Evolutionary conservation across 495 filamentous ascomycete genomes (phyloP).

Genomic region (Annulohypoxylon maeteangense): DNA sequence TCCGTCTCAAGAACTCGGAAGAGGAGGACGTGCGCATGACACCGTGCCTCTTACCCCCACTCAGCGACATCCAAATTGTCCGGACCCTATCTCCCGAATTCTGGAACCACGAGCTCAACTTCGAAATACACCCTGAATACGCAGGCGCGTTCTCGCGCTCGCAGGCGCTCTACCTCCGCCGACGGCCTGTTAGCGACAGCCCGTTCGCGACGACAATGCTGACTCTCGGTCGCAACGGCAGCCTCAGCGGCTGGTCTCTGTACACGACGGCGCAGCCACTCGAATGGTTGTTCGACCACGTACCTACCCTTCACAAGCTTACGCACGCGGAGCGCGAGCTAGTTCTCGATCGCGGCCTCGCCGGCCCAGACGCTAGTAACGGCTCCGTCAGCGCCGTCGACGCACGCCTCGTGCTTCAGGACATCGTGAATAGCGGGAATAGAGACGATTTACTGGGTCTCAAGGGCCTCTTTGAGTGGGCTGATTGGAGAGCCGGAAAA

Average conservation of each 20-base stretch:
- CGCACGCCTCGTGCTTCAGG: constrained; percentile 74
- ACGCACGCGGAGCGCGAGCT: constrained; percentile 80
- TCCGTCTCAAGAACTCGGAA: constrained; percentile 55
- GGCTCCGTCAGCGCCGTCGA: constrained; percentile 76
- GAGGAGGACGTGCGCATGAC: constrained; percentile 61
- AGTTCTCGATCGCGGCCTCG: constrained; percentile 66
- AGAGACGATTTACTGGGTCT: constrained; percentile 80
- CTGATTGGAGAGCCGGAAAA: constrained; percentile 60
- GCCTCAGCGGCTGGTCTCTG: constrained; percentile 34
- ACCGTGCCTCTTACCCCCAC: constrained; percentile 86
- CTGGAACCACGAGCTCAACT: constrained; percentile 87
- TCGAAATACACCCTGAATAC: constrained; percentile 70
- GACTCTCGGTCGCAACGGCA: constrained; percentile 66
- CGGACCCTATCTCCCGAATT: constrained; percentile 76
- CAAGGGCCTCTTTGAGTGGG: constrained; percentile 83
- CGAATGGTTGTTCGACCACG: constrained; percentile 78
- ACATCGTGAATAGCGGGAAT: constrained; percentile 67
- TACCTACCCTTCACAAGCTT: constrained; percentile 66
- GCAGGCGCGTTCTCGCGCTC: constrained; percentile 76
- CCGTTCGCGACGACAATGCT: constrained; percentile 80
- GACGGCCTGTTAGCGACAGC: constrained; percentile 74
- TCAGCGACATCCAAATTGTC: constrained; percentile 73
- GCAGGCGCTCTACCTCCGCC: constrained; percentile 83
- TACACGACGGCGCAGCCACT: constrained; percentile 56
- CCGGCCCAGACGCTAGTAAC: constrained; percentile 59